Evolutionary conservation across 805 yeast genomes (phyloP).

Genomic region (Zygoascus bituminiphila): DNA sequence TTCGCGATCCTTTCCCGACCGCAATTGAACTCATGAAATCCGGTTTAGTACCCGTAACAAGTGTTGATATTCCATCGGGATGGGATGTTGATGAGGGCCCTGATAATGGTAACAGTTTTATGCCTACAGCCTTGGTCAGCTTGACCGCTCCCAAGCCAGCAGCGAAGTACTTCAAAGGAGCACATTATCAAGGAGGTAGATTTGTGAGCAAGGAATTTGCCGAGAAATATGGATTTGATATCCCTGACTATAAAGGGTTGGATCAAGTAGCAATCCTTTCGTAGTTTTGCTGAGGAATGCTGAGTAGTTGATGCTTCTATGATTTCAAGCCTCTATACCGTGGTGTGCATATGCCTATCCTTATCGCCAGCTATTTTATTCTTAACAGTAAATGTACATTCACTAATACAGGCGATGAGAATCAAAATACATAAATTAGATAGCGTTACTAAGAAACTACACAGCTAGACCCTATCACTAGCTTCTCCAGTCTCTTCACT

Average conservation of each 20-base stretch:
- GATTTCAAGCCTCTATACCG: not conserved
- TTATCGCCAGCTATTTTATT: not conserved
- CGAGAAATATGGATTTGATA: slow-evolving; percentile 58
- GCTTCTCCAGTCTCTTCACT: not conserved
- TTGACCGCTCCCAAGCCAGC: slow-evolving; percentile 95
- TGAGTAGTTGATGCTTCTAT: not conserved
- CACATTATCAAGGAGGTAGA: slow-evolving; percentile 87
- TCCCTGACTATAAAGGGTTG: slow-evolving; percentile 48
- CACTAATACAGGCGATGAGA: too few relatives aligned
- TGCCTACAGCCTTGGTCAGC: slow-evolving; percentile 66
- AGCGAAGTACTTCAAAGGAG: slow-evolving; percentile 42
- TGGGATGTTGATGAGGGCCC: slow-evolving; percentile 96
- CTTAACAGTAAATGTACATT: too few relatives aligned
- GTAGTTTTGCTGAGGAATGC: slow-evolving; percentile 18
- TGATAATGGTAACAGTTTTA: slow-evolving; percentile 34
- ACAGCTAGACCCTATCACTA: too few relatives aligned
- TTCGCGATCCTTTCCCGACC: slow-evolving; percentile 64
- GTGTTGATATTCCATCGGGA: slow-evolving; percentile 91
- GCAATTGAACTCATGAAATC: slow-evolving; percentile 37
- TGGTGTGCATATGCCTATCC: too few relatives aligned
- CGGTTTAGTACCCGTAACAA: slow-evolving; percentile 48
- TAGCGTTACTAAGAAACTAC: too few relatives aligned
- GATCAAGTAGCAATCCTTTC: slow-evolving; percentile 55
- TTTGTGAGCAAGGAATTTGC: slow-evolving; percentile 67
- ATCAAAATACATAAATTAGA: too few relatives aligned